phyloP scores from a whole-genome alignment of 2,329 filamentous ascomycete genomes.

The Fusarium temperatum region DNA sequence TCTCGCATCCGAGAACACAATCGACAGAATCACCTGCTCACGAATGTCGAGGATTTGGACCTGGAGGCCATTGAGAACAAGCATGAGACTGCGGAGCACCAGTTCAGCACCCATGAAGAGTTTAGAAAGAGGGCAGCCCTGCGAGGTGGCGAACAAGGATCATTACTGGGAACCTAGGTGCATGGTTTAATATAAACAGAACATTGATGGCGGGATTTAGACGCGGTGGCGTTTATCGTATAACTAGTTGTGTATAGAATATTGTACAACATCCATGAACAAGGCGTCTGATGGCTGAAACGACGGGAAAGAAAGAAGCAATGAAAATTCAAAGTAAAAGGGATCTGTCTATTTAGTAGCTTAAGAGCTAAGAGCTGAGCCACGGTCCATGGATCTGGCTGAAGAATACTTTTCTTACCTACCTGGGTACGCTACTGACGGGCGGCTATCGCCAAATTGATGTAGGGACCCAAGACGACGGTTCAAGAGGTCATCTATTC shows the following conservation, averaged over 20 bases:
- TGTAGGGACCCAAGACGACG: constrained; percentile 8
- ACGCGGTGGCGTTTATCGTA: constrained; percentile 33
- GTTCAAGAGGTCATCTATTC: constrained; percentile 23
- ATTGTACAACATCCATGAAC: constrained; percentile 18
- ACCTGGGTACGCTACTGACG: neutral
- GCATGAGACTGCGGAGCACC: neutral
- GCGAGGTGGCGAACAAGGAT: neutral
- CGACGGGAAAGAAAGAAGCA: constrained; percentile 17
- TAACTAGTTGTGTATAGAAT: constrained; percentile 3
- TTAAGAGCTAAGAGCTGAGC: constrained; percentile 8
- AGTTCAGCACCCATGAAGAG: neutral
- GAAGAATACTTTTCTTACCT: neutral
- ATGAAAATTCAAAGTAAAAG: constrained; percentile 5
- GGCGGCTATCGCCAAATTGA: constrained; percentile 26
- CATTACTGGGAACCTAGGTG: neutral
- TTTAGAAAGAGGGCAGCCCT: neutral
- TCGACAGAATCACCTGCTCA: neutral
- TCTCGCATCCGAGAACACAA: constrained; percentile 17
- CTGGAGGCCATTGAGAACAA: neutral
- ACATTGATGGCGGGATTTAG: constrained; percentile 20
- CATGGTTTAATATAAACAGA: neutral
- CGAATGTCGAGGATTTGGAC: constrained; percentile 5
- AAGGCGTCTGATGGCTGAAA: constrained; percentile 9
- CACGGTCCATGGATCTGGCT: constrained; percentile 5
- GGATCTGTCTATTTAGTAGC: constrained; percentile 23